These are phyloP conservation scores for Castanopsis chinensis DNA, from an alignment of 306 rosid genomes.

Conservation along the genomic window DNA sequence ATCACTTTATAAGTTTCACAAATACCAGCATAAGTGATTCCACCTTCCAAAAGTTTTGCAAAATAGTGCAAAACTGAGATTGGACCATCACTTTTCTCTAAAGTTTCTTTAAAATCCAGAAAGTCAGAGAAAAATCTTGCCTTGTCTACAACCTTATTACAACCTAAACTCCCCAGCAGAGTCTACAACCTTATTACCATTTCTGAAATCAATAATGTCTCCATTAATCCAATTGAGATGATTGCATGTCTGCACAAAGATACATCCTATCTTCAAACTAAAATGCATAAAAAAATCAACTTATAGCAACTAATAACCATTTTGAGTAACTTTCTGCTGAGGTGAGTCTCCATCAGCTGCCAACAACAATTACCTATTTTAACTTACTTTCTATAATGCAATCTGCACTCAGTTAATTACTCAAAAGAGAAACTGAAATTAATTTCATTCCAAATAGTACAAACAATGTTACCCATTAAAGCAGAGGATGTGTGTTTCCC, in stretches of 20 bases:
- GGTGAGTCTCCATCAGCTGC: no score
- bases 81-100: conserved; percentile 59
- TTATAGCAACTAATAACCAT: no score
- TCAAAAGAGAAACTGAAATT: no score
- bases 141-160: conserved; percentile 49
- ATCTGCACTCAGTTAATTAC: no score
- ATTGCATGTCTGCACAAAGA: conserved; percentile 79
- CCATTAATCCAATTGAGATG: conserved; percentile 78
- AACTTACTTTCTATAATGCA: no score
- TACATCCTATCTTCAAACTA: conserved; percentile 82
- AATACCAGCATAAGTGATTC: conserved; percentile 58
- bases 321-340: no score
- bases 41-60: conserved; percentile 63
- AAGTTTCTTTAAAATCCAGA: conserved; percentile 54
- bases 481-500: no score
- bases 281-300: no score
- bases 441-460: no score
- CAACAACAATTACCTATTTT: no score
- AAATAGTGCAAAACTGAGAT: conserved; percentile 69
- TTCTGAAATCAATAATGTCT: conserved; percentile 73
- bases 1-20: conserved; percentile 71
- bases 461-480: no score
- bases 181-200: conserved; percentile 46
- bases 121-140: conserved; percentile 55
- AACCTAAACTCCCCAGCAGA: conserved; percentile 23